Evolutionary conservation across 768 basidiomycete species (phyloP).

Genomic region (Cystofilobasidium capitatum): DNA sequence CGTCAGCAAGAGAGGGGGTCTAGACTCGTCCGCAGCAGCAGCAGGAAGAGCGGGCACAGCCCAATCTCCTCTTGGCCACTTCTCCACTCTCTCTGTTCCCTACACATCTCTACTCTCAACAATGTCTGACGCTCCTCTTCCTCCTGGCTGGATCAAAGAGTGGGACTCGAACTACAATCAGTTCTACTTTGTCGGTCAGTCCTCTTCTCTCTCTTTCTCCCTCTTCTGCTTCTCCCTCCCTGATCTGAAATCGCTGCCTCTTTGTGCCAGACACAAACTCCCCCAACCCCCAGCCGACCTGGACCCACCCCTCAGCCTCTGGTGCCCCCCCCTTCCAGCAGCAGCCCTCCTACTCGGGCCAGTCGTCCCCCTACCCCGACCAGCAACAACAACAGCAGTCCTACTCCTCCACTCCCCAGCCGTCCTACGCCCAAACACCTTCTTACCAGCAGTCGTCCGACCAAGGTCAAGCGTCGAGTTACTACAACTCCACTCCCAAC

Average conservation of each 20-base stretch:
- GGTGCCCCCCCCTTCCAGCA: background rate
- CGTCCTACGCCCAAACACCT: background rate
- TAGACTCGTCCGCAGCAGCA: no score
- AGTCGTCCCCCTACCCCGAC: background rate
- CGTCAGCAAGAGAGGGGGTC: no score
- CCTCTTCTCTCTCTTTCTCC: background rate
- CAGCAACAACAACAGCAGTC: background rate
- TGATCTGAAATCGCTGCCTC: background rate
- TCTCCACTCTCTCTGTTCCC: background rate
- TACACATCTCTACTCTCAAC: background rate
- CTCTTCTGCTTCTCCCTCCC: background rate
- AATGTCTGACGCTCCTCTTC: background rate
- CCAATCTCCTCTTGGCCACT: background rate
- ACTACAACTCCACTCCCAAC: background rate
- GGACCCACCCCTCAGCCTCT: background rate
- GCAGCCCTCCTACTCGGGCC: no score
- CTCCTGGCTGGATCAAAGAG: constrained; percentile 2
- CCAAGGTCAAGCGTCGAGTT: background rate
- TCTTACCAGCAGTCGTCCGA: background rate
- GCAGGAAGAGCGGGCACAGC: no score
- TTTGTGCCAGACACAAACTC: background rate
- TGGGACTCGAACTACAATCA: background rate
- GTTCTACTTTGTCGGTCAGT: background rate
- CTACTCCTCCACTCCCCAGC: no score
- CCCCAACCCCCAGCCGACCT: background rate